These are phyloP conservation scores for Ampelocalamus luodianensis DNA, from an alignment of 176 grass and related monocot species.

Conservation along the genomic window DNA sequence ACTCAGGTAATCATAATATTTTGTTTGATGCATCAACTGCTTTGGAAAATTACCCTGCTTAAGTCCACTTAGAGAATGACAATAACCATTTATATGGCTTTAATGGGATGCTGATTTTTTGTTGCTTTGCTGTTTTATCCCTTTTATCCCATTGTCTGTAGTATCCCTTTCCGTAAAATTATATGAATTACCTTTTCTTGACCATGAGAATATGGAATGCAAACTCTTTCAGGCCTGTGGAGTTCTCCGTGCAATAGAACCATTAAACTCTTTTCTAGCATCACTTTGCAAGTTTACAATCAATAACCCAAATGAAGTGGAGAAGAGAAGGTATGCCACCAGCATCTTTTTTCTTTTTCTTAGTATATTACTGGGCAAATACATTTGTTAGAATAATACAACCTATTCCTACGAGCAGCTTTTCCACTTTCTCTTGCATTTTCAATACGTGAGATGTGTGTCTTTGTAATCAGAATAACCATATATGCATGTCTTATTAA, in stretches of 20 bases:
- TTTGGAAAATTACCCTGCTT: conserved; percentile 30
- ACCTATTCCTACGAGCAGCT: too few relatives aligned
- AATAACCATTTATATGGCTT: conserved; percentile 14
- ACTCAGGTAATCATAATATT: conserved; percentile 69
- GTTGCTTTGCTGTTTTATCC: conserved; percentile 35
- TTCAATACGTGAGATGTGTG: too few relatives aligned
- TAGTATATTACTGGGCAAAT: conserved; percentile 9
- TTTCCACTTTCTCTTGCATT: too few relatives aligned
- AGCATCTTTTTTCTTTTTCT: conserved; percentile 30
- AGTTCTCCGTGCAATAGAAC: conserved; percentile 89
- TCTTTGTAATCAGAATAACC: too few relatives aligned
- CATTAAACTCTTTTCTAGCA: conserved; percentile 97
- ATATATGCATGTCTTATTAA: too few relatives aligned
- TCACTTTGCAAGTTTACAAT: conserved; percentile 99
- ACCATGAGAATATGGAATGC: conserved; percentile 30
- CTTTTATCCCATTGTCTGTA: neutral
- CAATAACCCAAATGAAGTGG: conserved; percentile 85
- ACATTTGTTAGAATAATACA: conserved; percentile 27
- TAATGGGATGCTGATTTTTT: conserved; percentile 26
- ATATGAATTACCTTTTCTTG: conserved; percentile 33
- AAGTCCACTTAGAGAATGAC: conserved; percentile 35
- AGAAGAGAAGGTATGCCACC: conserved; percentile 80
- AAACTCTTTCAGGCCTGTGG: conserved; percentile 92
- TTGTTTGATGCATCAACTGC: conserved; percentile 19
- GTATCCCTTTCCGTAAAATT: neutral